A percentile compares a stretch with the other conserved stretches of the same genome.
Evolutionary conservation across 805 yeast genomes (phyloP).

Genomic region (Metschnikowia sp.): DNA sequence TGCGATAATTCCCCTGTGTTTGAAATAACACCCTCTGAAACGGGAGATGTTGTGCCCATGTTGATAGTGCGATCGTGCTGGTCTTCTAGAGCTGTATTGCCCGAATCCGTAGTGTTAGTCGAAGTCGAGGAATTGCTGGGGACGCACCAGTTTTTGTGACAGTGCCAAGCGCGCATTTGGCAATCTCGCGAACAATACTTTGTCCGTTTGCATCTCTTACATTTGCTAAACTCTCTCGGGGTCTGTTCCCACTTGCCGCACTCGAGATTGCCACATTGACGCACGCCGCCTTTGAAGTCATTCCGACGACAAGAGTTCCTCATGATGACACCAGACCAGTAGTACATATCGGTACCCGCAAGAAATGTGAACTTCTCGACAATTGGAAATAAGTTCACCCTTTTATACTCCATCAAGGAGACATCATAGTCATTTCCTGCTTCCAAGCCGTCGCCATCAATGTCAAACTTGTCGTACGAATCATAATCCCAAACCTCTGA

Average conservation of each 20-base stretch:
- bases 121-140: constrained; percentile 39
- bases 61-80: constrained; percentile 14
- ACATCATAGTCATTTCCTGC: constrained; percentile 31
- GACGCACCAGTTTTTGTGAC: constrained; percentile 93
- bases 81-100: constrained; percentile 9
- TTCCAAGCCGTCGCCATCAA: constrained; percentile 28
- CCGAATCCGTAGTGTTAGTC: constrained; percentile 11
- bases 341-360: constrained; percentile 76
- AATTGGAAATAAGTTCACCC: constrained; percentile 75
- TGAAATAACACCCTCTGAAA: constrained; percentile 12
- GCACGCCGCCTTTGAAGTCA: constrained; percentile 79
- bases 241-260: constrained; percentile 93
- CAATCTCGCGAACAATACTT: constrained; percentile 93
- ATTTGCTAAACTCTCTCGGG: constrained; percentile 92
- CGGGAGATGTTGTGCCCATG: constrained; percentile 15
- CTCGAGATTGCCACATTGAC: constrained; percentile 91
- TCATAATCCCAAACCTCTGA: constrained; percentile 39
- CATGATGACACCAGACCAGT: constrained; percentile 98
- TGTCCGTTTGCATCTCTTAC: constrained; percentile 90
- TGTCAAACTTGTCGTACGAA: constrained; percentile 37
- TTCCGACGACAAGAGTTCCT: constrained; percentile 92
- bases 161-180: constrained; percentile 87
- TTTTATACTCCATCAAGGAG: constrained; percentile 43
- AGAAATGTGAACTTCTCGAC: constrained; percentile 84
- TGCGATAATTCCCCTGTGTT: constrained; percentile 12